Base-by-base conservation (phyloP, 108 stramenopile species). In the Cylindrotheca fusiformis region DNA sequence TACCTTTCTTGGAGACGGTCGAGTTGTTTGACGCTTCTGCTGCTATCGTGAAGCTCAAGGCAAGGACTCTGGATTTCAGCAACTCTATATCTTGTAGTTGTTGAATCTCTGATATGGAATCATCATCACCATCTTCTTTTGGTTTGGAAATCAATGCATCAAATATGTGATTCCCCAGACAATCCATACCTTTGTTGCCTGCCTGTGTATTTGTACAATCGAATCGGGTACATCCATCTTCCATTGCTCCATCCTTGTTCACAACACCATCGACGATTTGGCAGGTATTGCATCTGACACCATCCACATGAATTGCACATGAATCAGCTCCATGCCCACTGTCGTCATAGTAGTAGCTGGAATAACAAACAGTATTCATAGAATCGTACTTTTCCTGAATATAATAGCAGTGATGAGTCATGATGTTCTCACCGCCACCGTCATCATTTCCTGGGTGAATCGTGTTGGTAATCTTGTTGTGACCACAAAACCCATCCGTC, bases 201-300 rank as follows among this genome's bases (percentile, higher is more conserved):
- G 29, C 55, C 26, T 32, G 14, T 14, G 55, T 56, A 20, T 56
- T 56, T 28, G 55, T 31, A 32, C 55, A 56, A 4, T 56, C 55
- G 4, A 56, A 56, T 32, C 32, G 30, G 30, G 22, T 26, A 31
- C 55, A 56, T 18, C 55, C 30, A 31, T 56, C 22, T 1, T 21
- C 22, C 2, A 56, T 30, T 2, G 17, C n/a, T n/a, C 55, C 55
- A 17, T 30, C 55, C 2, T 28, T 18, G 4, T 56, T 26, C 1
- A 26, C 30, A 31, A 56, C 19, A 3, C 55, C 55, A 56, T 56
- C 30, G 2, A 56, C 55, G 10, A 56, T 4, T 26, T 26, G 1
- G 21, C 55, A 56, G 29, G 12, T n/a, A 20, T 30, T 56, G 55
- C 55, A 56, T 31, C 32, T 31, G 2, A 30, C 29, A 31, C 55